A percentile compares a stretch with the other conserved stretches of the same genome.
These are phyloP conservation scores for Diutina ranongensis DNA, from an alignment of 1,139 yeast species.

Conservation along the genomic window DNA sequence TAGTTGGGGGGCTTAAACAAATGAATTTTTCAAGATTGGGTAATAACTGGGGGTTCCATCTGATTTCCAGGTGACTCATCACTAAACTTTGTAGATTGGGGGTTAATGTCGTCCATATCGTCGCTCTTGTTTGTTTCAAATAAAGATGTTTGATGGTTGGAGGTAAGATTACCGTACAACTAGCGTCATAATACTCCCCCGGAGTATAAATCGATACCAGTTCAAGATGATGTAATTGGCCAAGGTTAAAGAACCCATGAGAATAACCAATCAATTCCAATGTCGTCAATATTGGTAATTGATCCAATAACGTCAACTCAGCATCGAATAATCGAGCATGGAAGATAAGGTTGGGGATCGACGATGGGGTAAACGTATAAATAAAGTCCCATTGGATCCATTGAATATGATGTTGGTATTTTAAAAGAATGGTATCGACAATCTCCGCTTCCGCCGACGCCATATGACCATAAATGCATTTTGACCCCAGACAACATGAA, in stretches of 20 bases:
- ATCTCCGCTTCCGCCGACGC: not conserved
- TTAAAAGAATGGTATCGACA: not conserved
- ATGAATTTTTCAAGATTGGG: not conserved
- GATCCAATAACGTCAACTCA: not conserved
- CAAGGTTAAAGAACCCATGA: not conserved
- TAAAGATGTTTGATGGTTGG: not conserved
- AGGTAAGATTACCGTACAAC: not conserved
- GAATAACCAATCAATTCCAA: constrained; percentile 4
- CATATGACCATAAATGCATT: not conserved
- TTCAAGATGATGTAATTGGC: not conserved
- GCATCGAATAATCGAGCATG: constrained; percentile 3
- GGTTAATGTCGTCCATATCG: not conserved
- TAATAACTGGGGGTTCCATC: not conserved
- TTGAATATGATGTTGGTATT: not conserved
- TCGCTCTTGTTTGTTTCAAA: not conserved
- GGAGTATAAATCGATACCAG: not conserved
- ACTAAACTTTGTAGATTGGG: not conserved
- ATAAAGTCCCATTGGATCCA: not conserved
- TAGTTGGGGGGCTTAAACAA: not conserved
- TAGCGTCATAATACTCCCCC: not conserved
- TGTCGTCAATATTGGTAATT: not conserved
- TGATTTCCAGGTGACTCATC: not conserved
- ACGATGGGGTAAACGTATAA: not conserved
- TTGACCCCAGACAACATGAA: not conserved
- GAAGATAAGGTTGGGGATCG: not conserved